Evolutionary conservation across 2,329 filamentous ascomycete species (phyloP).

Genomic region (Chaetomium sp.): DNA sequence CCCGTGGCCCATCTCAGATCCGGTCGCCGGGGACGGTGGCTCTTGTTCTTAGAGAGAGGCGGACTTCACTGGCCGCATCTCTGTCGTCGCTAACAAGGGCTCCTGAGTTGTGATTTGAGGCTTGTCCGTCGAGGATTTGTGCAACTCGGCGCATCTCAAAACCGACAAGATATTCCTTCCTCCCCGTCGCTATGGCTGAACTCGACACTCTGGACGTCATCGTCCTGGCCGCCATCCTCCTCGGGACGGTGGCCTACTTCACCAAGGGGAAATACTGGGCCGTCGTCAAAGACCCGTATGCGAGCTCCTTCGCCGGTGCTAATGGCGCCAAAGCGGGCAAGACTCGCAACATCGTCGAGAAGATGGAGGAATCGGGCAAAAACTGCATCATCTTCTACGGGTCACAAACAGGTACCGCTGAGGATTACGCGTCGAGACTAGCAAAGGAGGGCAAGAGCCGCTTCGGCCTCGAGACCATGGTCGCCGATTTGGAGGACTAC

Average conservation of each 20-base stretch:
- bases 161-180: not conserved
- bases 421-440: slow-evolving; percentile 94
- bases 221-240: slow-evolving; percentile 81
- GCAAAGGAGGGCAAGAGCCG: slow-evolving; percentile 97
- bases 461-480: slow-evolving; percentile 97
- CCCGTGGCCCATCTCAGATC: slow-evolving; percentile 23
- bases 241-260: slow-evolving; percentile 92
- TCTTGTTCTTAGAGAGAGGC: slow-evolving; percentile 12
- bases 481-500: slow-evolving; percentile 96
- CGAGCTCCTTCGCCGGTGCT: slow-evolving; percentile 69
- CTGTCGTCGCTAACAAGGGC: slow-evolving; percentile 1
- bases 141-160: not conserved
- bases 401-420: slow-evolving; percentile 96
- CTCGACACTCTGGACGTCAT: slow-evolving; percentile 93
- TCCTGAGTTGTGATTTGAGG: slow-evolving; percentile 1
- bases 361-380: slow-evolving; percentile 92
- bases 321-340: slow-evolving; percentile 75
- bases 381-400: slow-evolving; percentile 99
- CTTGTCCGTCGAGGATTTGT: slow-evolving; percentile 9
- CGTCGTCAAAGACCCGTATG: slow-evolving; percentile 85
- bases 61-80: slow-evolving; percentile 17
- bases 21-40: slow-evolving; percentile 12
- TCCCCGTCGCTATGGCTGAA: slow-evolving; percentile 72
- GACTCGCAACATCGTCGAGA: slow-evolving; percentile 90
- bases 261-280: slow-evolving; percentile 97